Evolutionary conservation across 2,329 filamentous ascomycete species (phyloP).

Genomic region (Penicillium sp.): DNA sequence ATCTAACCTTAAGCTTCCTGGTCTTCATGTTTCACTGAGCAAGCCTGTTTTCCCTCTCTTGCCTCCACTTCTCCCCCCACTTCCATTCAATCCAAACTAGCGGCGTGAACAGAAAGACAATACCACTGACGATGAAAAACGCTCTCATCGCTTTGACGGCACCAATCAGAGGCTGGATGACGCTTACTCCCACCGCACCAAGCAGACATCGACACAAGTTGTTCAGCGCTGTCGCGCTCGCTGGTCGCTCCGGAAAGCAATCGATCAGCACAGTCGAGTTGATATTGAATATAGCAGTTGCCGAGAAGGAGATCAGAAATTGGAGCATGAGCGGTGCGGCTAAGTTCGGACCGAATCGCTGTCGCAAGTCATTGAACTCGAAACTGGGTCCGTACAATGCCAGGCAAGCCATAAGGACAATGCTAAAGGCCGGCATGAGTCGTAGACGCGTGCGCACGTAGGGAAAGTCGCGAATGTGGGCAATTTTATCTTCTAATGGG

Average conservation of each 20-base stretch:
- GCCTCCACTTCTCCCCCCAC: conserved; percentile 3
- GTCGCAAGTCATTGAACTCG: not conserved
- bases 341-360: not conserved
- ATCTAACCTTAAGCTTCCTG: not conserved
- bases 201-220: conserved; percentile 1
- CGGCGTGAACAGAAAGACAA: not conserved
- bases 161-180: not conserved
- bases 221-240: not conserved
- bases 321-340: conserved; percentile 3
- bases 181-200: not conserved
- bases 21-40: not conserved
- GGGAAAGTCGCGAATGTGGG: not conserved
- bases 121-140: not conserved
- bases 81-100: conserved; percentile 6
- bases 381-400: not conserved
- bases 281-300: conserved; percentile 3
- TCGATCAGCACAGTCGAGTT: conserved; percentile 4
- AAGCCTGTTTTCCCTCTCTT: not conserved
- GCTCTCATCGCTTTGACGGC: not conserved
- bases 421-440: not conserved
- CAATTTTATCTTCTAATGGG: not conserved
- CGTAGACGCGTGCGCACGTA: not conserved
- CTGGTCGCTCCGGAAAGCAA: conserved; percentile 4
- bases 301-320: conserved; percentile 4
- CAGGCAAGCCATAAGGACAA: not conserved